Percentiles rank a stretch among this genome's conserved stretches.
These are phyloP conservation scores for Colletotrichum godetiae DNA, from an alignment of 2,329 filamentous ascomycete genomes.

Conservation along the genomic window DNA sequence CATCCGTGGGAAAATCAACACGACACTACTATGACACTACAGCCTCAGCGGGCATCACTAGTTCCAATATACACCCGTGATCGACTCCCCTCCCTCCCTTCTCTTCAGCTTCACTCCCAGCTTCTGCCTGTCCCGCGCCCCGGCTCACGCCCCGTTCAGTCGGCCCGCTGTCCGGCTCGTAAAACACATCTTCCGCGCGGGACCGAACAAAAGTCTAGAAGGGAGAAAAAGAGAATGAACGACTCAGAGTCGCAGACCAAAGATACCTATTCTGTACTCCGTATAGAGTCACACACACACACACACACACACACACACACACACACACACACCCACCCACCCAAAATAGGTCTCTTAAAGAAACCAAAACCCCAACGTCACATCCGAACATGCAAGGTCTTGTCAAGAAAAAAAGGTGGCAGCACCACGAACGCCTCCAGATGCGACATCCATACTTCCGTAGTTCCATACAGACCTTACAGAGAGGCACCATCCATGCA, in stretches of 20 bases:
- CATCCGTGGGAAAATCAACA: background rate
- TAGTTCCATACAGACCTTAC: background rate
- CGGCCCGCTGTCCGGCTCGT: background rate
- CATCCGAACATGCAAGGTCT: background rate
- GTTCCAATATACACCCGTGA: too few species aligned
- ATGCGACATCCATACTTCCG: too few species aligned
- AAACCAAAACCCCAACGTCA: background rate
- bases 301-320: too few species aligned
- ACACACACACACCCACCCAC: too few species aligned
- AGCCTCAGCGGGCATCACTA: too few species aligned
- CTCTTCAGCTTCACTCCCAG: background rate
- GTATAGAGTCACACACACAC: too few species aligned
- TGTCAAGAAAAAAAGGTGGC: background rate
- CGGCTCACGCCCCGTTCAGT: too few species aligned
- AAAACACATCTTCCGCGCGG: background rate
- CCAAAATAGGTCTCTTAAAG: background rate
- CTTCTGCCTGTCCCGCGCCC: background rate
- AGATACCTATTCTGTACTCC: too few species aligned
- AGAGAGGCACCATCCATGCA: background rate
- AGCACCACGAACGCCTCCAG: background rate
- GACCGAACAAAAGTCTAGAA: background rate
- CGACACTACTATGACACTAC: too few species aligned
- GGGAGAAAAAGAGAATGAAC: too few species aligned
- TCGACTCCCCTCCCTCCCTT: background rate
- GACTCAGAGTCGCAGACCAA: too few species aligned